phyloP scores from a whole-genome alignment of 208 protist genomes.

The Angomonas ambiguus region DNA sequence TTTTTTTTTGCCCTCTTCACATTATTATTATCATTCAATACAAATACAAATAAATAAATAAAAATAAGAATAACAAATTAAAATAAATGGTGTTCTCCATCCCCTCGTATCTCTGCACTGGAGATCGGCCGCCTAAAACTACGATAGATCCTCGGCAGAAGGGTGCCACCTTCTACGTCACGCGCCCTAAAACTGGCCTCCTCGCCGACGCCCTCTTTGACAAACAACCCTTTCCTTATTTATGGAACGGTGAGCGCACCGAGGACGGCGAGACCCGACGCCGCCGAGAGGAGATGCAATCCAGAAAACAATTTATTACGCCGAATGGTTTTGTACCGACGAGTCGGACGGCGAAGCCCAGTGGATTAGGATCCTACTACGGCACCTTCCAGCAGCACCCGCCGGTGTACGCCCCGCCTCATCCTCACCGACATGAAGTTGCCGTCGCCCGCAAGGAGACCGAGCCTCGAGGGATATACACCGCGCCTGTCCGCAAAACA shows the following conservation, averaged over 20 bases:
- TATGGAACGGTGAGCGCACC: slow-evolving; percentile 84
- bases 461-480: slow-evolving; percentile 69
- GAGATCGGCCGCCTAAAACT: slow-evolving; percentile 60
- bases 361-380: slow-evolving; percentile 83
- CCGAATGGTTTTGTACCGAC: slow-evolving; percentile 74
- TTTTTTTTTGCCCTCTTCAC: slow-evolving; percentile 14
- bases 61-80: background rate
- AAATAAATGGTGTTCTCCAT: slow-evolving; percentile 84
- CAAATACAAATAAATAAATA: slow-evolving; percentile 7
- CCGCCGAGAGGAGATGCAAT: slow-evolving; percentile 43
- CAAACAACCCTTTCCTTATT: slow-evolving; percentile 60
- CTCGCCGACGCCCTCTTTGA: slow-evolving; percentile 83
- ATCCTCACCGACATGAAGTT: slow-evolving; percentile 33
- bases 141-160: slow-evolving; percentile 52
- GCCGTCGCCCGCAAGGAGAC: slow-evolving; percentile 25
- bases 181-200: slow-evolving; percentile 70
- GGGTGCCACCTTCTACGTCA: slow-evolving; percentile 62
- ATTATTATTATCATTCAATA: background rate
- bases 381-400: slow-evolving; percentile 64
- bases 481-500: slow-evolving; percentile 62
- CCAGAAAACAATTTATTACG: slow-evolving; percentile 65
- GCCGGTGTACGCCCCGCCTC: slow-evolving; percentile 50
- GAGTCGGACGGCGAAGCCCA: slow-evolving; percentile 31
- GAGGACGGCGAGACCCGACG: slow-evolving; percentile 52
- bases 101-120: slow-evolving; percentile 75